phyloP scores from a whole-genome alignment of 208 protist species.

The Phytomonas sp. region DNA sequence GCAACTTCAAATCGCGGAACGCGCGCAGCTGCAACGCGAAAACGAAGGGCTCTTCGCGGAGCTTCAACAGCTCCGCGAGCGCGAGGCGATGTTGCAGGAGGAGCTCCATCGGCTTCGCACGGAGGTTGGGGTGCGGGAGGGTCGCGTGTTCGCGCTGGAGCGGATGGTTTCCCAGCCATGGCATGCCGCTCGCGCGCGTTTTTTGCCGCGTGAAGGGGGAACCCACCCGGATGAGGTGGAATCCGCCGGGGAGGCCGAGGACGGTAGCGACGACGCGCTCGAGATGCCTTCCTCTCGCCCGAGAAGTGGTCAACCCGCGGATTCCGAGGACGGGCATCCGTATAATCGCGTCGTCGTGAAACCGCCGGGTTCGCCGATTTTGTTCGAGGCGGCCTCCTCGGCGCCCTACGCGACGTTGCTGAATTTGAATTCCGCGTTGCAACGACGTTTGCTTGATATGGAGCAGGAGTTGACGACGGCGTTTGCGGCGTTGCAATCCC shows the following conservation, averaged over 20 bases:
- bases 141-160: too few relatives aligned
- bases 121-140: conserved; percentile 30
- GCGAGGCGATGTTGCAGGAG: conserved; percentile 27
- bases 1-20: conserved; percentile 29
- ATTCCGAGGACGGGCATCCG: too few relatives aligned
- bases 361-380: neutral
- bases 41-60: conserved; percentile 16
- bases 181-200: too few relatives aligned
- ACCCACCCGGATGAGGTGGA: too few relatives aligned
- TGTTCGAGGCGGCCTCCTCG: conserved; percentile 2
- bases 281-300: neutral
- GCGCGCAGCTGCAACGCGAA: conserved; percentile 26
- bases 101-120: conserved; percentile 32
- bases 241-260: too few relatives aligned
- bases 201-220: too few relatives aligned
- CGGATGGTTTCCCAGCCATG: too few relatives aligned
- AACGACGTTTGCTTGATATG: conserved; percentile 23
- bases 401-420: conserved; percentile 60
- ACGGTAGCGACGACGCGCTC: too few relatives aligned
- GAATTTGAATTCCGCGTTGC: conserved; percentile 44
- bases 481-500: too few relatives aligned
- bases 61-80: conserved; percentile 17
- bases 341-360: neutral
- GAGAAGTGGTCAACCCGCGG: too few relatives aligned
- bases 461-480: conserved; percentile 23